A percentile compares a stretch with the other conserved stretches of the same genome.
phyloP scores from a whole-genome alignment of 495 filamentous ascomycete species.

The Chaetomidium leptoderma region DNA sequence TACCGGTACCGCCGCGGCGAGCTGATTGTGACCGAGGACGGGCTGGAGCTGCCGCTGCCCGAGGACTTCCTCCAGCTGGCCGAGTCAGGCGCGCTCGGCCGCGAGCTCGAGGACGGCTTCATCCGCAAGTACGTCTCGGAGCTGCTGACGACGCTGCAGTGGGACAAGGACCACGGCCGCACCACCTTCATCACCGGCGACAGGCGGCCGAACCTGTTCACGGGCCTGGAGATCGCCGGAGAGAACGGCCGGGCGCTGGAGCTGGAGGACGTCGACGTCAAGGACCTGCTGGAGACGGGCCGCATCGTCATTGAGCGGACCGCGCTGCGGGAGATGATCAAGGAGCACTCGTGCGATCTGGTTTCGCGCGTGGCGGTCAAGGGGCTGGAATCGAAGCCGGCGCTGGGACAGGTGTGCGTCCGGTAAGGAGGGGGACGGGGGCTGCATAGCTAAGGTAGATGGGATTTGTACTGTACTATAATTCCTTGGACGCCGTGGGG shows the following conservation, averaged over 20 bases:
- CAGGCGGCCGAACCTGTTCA: constrained; percentile 50
- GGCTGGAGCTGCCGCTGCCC: constrained; percentile 56
- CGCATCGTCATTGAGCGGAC: constrained; percentile 80
- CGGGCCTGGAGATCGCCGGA: constrained; percentile 55
- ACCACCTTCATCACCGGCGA: constrained; percentile 71
- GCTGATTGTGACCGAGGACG: constrained; percentile 74
- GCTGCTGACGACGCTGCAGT: constrained; percentile 65
- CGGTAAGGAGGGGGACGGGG: constrained; percentile 2
- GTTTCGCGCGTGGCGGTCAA: constrained; percentile 36
- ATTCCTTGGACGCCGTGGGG: not conserved
- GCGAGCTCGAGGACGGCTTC: constrained; percentile 41
- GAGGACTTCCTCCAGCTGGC: constrained; percentile 39
- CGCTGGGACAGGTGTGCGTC: constrained; percentile 23
- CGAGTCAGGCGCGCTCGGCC: constrained; percentile 23
- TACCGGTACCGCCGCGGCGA: constrained; percentile 85
- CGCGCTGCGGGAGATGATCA: constrained; percentile 72
- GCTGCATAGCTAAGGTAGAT: too few species aligned
- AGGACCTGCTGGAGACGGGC: constrained; percentile 80
- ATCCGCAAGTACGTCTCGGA: constrained; percentile 57
- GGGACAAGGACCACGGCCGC: constrained; percentile 64
- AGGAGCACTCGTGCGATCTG: constrained; percentile 72
- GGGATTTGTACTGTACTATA: constrained; percentile 10
- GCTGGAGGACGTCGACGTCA: constrained; percentile 80
- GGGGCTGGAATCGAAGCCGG: constrained; percentile 23
- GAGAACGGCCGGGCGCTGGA: constrained; percentile 63